These are phyloP conservation scores for Fusarium sp. DNA, from an alignment of 2,329 filamentous ascomycete species.

Conservation along the genomic window DNA sequence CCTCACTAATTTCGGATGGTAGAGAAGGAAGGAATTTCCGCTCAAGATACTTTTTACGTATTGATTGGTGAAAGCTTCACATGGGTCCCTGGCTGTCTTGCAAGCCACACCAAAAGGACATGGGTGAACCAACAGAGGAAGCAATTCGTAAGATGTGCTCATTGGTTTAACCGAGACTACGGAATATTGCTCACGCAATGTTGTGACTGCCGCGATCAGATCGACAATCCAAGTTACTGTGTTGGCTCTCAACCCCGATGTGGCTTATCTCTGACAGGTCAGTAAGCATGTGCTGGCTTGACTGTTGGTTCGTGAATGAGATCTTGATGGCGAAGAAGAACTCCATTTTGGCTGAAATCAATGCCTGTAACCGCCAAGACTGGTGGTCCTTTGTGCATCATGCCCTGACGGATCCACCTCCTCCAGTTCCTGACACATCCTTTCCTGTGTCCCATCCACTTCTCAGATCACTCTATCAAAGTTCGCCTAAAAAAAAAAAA, in stretches of 20 bases:
- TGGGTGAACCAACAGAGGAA: slow-evolving; percentile 2
- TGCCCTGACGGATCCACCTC: neutral
- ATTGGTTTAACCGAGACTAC: neutral
- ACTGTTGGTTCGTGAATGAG: too few species aligned
- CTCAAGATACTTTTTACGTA: neutral
- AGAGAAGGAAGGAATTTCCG: neutral
- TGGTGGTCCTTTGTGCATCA: neutral
- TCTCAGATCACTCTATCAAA: neutral
- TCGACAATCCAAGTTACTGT: neutral
- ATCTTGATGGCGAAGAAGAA: neutral
- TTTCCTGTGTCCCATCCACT: neutral
- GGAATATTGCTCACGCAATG: neutral
- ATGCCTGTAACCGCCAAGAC: neutral
- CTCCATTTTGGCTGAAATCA: neutral
- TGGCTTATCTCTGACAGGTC: neutral
- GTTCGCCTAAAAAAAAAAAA: neutral
- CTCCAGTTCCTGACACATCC: neutral
- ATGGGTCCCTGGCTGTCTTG: neutral
- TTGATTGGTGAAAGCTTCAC: neutral
- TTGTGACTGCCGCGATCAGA: neutral
- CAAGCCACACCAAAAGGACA: neutral
- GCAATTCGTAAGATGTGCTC: neutral
- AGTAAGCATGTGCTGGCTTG: too few species aligned
- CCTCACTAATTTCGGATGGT: neutral
- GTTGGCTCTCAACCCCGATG: neutral